Evolutionary conservation across 306 rosid genomes (phyloP), one percentile per base, ranked within the genome.

Genomic region (Quercus alba): DNA sequence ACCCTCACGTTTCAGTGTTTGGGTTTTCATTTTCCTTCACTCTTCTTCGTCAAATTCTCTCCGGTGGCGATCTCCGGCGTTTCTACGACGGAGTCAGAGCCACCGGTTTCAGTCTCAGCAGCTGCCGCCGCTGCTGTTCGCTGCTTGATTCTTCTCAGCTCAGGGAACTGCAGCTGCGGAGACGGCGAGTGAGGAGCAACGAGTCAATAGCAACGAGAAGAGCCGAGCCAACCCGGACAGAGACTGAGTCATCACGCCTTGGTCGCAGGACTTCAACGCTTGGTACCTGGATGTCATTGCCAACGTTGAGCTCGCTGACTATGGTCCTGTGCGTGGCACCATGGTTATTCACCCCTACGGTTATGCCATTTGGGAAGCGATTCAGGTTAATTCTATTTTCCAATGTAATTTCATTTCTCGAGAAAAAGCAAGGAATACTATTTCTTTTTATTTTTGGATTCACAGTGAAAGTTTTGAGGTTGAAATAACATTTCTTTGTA

Each of bases 341-440:
- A 93, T 95, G 99, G 99, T 95, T 70, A 93, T 94, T 85, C 97
- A 96, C 46, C 99, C 99, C 38, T 95, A 95, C 75, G 98, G 98
- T 61, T 95, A 95, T 59, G 94, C 98, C 59, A 93, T 95, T 70
- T 95, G 98, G 99, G 99, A 95, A 78, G 90, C 99, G 13, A 93
- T 93, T 86, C 99, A 94, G 97, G 98, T 90, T 90, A 23, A 11
- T 1, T 2, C 25, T 66, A 31, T 19, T 5, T 6, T 14, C 6
- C 38, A 33, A 67, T 3, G 46, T 41, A 41, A 41, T 41, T 41
- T 41, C 46, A 41, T 41, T 8, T 41, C 46, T 41, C 3, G 46
- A 41, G 46, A 41, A 41, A 41, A 35, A 33, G 1, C 46, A 2
- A 41, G 11, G 46, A 8, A 41, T 2, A 41, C 23, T 11, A 4